These are phyloP conservation scores for Mycocentrospora acerina DNA, from an alignment of 2,329 filamentous ascomycete species.

Conservation along the genomic window DNA sequence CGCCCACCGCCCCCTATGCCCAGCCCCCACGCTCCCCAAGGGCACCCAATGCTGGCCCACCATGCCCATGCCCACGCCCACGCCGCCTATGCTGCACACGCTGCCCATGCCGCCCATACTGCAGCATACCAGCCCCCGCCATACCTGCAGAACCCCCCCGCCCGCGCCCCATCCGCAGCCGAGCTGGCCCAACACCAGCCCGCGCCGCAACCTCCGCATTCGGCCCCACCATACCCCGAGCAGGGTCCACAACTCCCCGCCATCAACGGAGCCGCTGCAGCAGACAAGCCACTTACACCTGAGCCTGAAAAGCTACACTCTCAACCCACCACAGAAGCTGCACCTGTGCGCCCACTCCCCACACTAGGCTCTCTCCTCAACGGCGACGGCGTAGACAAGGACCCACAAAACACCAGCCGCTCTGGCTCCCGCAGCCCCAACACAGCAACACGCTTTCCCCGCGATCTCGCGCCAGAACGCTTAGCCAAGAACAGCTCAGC, in stretches of 20 bases:
- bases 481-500: constrained; percentile 36
- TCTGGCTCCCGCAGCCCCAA: constrained; percentile 47
- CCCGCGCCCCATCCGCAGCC: constrained; percentile 44
- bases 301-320: constrained; percentile 45
- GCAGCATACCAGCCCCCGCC: constrained; percentile 24
- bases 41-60: constrained; percentile 41
- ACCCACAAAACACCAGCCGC: constrained; percentile 39
- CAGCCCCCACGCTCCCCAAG: constrained; percentile 15
- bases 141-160: constrained; percentile 40
- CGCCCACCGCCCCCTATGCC: constrained; percentile 38
- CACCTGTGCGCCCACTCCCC: constrained; percentile 50
- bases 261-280: constrained; percentile 29
- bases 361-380: constrained; percentile 37
- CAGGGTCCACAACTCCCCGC: constrained; percentile 41
- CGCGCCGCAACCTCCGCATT: constrained; percentile 20
- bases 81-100: constrained; percentile 29
- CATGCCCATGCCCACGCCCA: constrained; percentile 43
- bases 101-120: constrained; percentile 28
- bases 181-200: constrained; percentile 47
- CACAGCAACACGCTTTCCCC: constrained; percentile 28
- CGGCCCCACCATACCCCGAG: constrained; percentile 27
- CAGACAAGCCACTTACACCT: constrained; percentile 35
- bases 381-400: constrained; percentile 26
- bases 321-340: constrained; percentile 41
- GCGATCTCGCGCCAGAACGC: constrained; percentile 35